These are phyloP conservation scores for Penicillium robsamsonii DNA, from an alignment of 495 filamentous ascomycete genomes.

Conservation along the genomic window DNA sequence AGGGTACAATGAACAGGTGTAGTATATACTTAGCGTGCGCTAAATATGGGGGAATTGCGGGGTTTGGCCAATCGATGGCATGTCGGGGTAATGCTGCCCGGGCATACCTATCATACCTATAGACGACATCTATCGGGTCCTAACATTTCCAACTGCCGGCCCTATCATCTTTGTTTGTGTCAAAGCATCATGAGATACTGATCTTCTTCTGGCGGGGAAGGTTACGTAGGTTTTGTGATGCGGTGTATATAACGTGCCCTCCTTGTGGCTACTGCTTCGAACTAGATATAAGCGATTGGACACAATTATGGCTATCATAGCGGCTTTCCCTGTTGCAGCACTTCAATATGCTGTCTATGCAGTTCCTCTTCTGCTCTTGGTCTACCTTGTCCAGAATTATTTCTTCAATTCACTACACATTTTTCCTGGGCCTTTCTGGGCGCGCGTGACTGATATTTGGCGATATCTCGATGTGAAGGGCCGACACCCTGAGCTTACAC, in stretches of 20 bases:
- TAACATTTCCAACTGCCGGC: background rate
- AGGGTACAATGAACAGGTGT: background rate
- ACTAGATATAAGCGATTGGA: background rate
- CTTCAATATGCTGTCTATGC: background rate
- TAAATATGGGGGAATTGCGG: background rate
- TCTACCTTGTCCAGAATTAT: background rate
- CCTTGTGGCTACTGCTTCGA: background rate
- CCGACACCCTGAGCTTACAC: constrained; percentile 61
- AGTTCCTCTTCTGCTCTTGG: background rate
- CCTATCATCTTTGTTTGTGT: background rate
- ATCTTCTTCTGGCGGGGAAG: background rate
- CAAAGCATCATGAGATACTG: background rate
- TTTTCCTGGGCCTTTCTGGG: constrained; percentile 66
- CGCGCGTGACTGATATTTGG: constrained; percentile 67
- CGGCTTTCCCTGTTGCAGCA: background rate
- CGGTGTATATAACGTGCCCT: background rate
- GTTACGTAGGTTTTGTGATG: background rate
- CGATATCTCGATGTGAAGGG: constrained; percentile 64
- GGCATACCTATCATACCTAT: background rate
- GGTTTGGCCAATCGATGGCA: background rate
- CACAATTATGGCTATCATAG: background rate
- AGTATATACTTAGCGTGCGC: background rate
- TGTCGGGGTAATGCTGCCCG: background rate
- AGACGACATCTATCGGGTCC: background rate
- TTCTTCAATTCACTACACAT: constrained; percentile 44